Evolutionary conservation across 441 rosid species (phyloP), one percentile per base, ranked within the genome.

Genomic region (Pelargonium fulgidum): DNA sequence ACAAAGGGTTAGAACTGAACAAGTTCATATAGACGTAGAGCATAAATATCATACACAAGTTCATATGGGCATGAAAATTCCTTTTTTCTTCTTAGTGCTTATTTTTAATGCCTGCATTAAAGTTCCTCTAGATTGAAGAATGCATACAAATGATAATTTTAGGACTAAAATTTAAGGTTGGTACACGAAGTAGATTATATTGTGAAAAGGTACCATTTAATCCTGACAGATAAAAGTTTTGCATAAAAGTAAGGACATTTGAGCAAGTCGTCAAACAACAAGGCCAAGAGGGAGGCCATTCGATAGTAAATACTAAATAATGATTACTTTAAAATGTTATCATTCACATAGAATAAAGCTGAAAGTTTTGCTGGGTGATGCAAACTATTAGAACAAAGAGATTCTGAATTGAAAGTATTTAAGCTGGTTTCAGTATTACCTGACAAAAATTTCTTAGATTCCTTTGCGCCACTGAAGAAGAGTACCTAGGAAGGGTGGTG

Each of bases 391-490:
- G 63, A 58, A 58, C 24, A 26, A 58, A 9, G 63, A 58, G 29
- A 17, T 20, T 58, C 63, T 17, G 33, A 58, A 7, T 58, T 36
- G 41, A 36, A 8, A 36, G 41, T 36, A 36, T 58, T 19, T 58
- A 20, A 19, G 26, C 44, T 47, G 16, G 20, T 39, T 73, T 68
- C 65, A 70, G 70, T 67, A 63, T 72, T 78, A 91, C 96, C 85
- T 74, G 82, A 58, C 87, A 86, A 7, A 75, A 83, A 80, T 58
- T 80, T 82, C 86, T 91, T 70, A 88, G 67, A 80, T 78, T 86
- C 77, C 93, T 87, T 81, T 90, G 97, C 64, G 88, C 91, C 67
- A 83, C 81, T 68, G 91, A 72, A 74, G 97, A 91, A 70, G 96
- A 78, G 39, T 91, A 94, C 82, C 90, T 88, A 58, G 96, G 96